Base-by-base conservation (phyloP, 352 stramenopile species). In the Phytophthora pini region DNA sequence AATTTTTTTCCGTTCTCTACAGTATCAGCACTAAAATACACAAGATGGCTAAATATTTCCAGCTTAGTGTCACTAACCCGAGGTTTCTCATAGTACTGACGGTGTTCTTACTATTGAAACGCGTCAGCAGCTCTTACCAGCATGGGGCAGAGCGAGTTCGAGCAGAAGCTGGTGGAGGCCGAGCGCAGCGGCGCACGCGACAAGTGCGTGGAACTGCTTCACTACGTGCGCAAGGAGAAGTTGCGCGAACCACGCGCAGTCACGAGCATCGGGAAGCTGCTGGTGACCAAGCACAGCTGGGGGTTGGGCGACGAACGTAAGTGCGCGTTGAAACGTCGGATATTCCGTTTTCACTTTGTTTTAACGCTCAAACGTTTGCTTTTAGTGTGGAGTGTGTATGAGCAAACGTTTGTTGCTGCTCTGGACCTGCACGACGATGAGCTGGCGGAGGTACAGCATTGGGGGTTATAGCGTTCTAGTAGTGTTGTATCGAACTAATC, bases 321-420 rank as follows among this genome's bases (percentile, higher is more conserved):
- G 51, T 4, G 17, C 4, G 29, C 29, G 41, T 52, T 57, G n/a
- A 50, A 62, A 62, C 51, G 59, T 64, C 17, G 10, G 38, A 31
- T 60, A 46, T 13, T 8, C 10, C 7, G 17, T 20, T 20, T 20
- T 20, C 17, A 20, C 17, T 20, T 17, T 10, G 34, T 62, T 73
- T 70, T 46, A 69, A 72, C 47, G 15, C 15, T 54, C 48, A 41
- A 53, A 32, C 17, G 3, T 36, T n/a, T 40, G 58, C 41, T 48
- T 66, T 26, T 50, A 48, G 79, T 86, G 15, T 92, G 82, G 80
- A 72, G 60, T n/a, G 55, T 90, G 40, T 84, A 89, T 53, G 84
- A 92, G 60, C 84, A 90, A 31, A 80, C 81, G 31, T 80, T 90
- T 12, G 27, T 90, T 17, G 84, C 84, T 13, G 80, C 84, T 29